phyloP scores from a whole-genome alignment of 2,329 filamentous ascomycete genomes.

The Fusarium succisae region DNA sequence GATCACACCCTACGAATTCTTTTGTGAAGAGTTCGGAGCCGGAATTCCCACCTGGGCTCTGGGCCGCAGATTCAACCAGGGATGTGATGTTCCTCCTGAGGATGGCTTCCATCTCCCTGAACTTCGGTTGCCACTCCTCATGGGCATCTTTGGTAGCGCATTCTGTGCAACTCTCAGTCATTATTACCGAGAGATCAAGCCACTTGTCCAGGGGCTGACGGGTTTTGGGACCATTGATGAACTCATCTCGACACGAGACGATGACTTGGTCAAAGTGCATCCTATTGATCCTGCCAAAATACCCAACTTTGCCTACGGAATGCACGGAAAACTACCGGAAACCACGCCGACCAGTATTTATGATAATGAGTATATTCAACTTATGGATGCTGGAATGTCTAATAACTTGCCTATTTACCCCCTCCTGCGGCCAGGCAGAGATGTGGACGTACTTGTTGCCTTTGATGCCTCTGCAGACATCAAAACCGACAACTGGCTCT shows the following conservation, averaged over 20 bases:
- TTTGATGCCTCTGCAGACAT: slow-evolving; percentile 97
- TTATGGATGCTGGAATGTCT: slow-evolving; percentile 99
- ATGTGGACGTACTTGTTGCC: slow-evolving; percentile 89
- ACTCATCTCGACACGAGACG: slow-evolving; percentile 82
- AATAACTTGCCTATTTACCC: slow-evolving; percentile 98
- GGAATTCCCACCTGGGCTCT: slow-evolving; percentile 96
- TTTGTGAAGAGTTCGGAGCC: slow-evolving; percentile 89
- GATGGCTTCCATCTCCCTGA: slow-evolving; percentile 81
- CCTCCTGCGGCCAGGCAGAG: slow-evolving; percentile 83
- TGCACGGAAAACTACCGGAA: slow-evolving; percentile 77
- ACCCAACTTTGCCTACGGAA: slow-evolving; percentile 87
- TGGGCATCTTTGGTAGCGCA: slow-evolving; percentile 96
- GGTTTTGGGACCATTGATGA: slow-evolving; percentile 83
- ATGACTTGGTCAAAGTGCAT: slow-evolving; percentile 90
- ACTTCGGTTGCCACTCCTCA: slow-evolving; percentile 80
- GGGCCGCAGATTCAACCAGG: slow-evolving; percentile 81
- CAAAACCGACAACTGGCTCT: slow-evolving; percentile 94
- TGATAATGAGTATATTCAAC: slow-evolving; percentile 74
- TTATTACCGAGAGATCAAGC: slow-evolving; percentile 94
- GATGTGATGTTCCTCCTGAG: slow-evolving; percentile 62
- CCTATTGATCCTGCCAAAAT: slow-evolving; percentile 92
- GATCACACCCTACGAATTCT: slow-evolving; percentile 93
- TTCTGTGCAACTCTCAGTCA: slow-evolving; percentile 96
- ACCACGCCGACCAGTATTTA: slow-evolving; percentile 84
- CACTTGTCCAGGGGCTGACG: slow-evolving; percentile 76